Conservation (phyloP, 176 grass and related monocot genomes). For the Oryza officinalis region DNA sequence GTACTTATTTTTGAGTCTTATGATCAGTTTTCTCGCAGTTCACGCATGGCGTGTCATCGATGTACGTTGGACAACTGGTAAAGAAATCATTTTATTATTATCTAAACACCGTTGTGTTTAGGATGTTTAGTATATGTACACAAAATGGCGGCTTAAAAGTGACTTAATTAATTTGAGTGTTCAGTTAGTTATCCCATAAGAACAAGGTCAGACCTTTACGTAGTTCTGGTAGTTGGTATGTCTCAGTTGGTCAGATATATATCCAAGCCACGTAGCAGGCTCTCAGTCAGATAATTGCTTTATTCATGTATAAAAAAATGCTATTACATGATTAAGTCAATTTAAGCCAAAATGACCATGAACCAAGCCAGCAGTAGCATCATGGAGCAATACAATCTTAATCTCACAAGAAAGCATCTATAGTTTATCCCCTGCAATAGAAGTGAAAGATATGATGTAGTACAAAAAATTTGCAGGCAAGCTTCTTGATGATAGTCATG, state of each 20-base stretch:
- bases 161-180: neutral
- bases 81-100: neutral
- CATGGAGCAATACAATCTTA: neutral
- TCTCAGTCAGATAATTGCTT: neutral
- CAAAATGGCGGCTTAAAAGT: neutral
- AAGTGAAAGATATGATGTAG: neutral
- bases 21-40: neutral
- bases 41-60: conserved; percentile 21
- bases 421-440: neutral
- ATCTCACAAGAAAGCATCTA: neutral
- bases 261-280: neutral
- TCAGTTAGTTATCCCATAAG: neutral
- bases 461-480: neutral
- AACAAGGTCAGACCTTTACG: neutral
- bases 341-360: neutral
- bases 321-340: conserved; percentile 1
- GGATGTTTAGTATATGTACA: neutral
- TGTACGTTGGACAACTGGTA: neutral
- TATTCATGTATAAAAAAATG: neutral
- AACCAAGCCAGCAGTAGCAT: neutral
- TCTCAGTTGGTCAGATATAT: conserved; percentile 7
- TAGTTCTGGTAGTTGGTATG: neutral
- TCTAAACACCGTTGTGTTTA: neutral
- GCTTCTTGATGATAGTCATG: neutral
- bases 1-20: neutral